These are phyloP conservation scores for Dicorynia guianensis DNA, from an alignment of 306 rosid genomes.

Conservation along the genomic window DNA sequence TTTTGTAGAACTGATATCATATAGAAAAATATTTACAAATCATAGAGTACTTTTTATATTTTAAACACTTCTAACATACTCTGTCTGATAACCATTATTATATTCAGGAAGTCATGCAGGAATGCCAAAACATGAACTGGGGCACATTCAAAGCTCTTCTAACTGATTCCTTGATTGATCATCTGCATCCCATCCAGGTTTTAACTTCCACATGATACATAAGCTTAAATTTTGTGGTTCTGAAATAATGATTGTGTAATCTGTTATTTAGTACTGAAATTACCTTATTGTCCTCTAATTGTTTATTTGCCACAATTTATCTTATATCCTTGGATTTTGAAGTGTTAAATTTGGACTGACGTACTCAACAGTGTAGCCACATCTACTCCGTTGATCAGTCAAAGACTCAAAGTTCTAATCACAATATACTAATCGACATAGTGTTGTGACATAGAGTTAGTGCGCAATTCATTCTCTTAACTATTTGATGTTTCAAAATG, in stretches of 20 bases:
- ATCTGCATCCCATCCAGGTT: conserved; percentile 94
- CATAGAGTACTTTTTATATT: conserved; percentile 27
- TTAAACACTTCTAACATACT: conserved; percentile 22
- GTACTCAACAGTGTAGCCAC: not conserved
- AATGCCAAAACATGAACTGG: conserved; percentile 90
- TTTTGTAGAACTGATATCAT: conserved; percentile 26
- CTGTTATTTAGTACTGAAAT: conserved; percentile 9
- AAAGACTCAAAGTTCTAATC: not conserved
- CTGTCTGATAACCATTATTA: conserved; percentile 24
- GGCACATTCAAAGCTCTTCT: conserved; percentile 81
- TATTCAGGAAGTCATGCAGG: conserved; percentile 78
- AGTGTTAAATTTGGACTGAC: conserved; percentile 9
- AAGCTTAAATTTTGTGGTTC: conserved; percentile 33
- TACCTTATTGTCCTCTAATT: conserved; percentile 30
- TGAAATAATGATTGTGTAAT: conserved; percentile 23
- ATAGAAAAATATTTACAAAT: conserved; percentile 8
- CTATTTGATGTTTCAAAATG: not conserved
- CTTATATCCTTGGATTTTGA: not conserved
- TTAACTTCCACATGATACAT: conserved; percentile 25
- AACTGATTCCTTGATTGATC: conserved; percentile 79
- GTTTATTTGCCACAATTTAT: not conserved
- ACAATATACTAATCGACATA: not conserved
- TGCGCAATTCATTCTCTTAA: not conserved
- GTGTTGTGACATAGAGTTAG: conserved; percentile 3
- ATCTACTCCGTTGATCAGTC: not conserved